Evolutionary conservation across 805 yeast species (phyloP).

Genomic region (Candida ipomoeae): DNA sequence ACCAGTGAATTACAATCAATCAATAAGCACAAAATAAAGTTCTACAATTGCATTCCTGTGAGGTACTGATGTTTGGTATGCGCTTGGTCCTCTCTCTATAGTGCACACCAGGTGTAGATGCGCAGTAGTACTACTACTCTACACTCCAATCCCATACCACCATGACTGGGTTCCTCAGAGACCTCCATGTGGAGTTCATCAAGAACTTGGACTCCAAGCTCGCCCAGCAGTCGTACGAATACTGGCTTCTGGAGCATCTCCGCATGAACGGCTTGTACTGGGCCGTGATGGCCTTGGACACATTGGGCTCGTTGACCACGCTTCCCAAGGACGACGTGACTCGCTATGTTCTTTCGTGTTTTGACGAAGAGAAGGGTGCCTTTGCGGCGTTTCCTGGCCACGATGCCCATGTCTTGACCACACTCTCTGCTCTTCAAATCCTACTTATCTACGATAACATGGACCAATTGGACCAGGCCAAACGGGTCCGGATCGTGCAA

Average conservation of each 20-base stretch:
- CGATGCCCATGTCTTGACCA: slow-evolving; percentile 81
- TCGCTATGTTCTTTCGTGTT: slow-evolving; percentile 67
- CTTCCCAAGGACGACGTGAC: slow-evolving; percentile 62
- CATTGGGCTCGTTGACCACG: slow-evolving; percentile 50
- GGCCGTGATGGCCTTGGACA: slow-evolving; percentile 78
- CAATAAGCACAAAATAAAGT: no score
- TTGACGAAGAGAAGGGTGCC: slow-evolving; percentile 59
- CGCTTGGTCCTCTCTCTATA: neutral
- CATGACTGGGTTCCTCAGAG: slow-evolving; percentile 5
- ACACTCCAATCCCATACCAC: neutral
- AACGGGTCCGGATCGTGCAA: slow-evolving; percentile 24
- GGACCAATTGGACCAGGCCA: slow-evolving; percentile 32
- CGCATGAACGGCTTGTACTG: slow-evolving; percentile 91
- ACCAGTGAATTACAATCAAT: no score
- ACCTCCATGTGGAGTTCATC: slow-evolving; percentile 32
- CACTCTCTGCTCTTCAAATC: slow-evolving; percentile 83
- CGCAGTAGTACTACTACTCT: neutral
- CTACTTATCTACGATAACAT: slow-evolving; percentile 56
- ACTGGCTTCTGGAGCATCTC: slow-evolving; percentile 88
- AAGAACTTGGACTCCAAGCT: slow-evolving; percentile 32
- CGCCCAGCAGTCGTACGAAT: slow-evolving; percentile 54
- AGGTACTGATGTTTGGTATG: neutral
- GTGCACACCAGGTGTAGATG: neutral
- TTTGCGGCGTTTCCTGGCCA: slow-evolving; percentile 88
- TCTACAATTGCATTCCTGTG: no score